Conservation (phyloP, 192 early-diverging fungal genomes). For the Backusella circina region DNA sequence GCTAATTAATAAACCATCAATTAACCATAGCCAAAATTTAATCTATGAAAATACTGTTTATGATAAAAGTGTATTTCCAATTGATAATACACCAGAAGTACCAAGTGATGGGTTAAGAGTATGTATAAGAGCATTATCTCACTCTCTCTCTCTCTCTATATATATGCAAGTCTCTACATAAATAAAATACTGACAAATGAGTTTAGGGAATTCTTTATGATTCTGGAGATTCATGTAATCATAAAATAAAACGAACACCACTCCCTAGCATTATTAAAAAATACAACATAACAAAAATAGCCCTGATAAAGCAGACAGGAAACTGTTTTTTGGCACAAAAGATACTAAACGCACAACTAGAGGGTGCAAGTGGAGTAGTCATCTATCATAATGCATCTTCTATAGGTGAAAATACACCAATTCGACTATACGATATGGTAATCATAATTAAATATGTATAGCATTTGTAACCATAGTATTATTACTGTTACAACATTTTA, state of each 20-base stretch:
- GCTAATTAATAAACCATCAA: neutral
- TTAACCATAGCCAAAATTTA: neutral
- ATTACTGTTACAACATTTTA: neutral
- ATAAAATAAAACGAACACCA: neutral
- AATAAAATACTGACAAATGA: neutral
- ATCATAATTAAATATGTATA: neutral
- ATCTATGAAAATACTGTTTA: neutral
- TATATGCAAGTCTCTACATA: neutral
- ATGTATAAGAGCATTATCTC: neutral
- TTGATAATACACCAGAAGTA: neutral
- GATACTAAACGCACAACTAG: conserved; percentile 11
- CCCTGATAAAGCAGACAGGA: conserved; percentile 2
- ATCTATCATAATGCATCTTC: conserved; percentile 16
- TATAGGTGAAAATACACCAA: neutral
- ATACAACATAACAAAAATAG: conserved; percentile 8
- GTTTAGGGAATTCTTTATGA: conserved; percentile 19
- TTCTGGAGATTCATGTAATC: conserved; percentile 8
- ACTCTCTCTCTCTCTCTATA: neutral
- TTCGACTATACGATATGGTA: neutral
- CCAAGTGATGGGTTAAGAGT: neutral
- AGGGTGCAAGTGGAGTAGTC: conserved; percentile 18
- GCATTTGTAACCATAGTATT: neutral
- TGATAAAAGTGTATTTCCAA: neutral
- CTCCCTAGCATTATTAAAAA: neutral
- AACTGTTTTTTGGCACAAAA: conserved; percentile 16